Base-by-base conservation (phyloP, 2,329 filamentous ascomycete species). In the Talaromyces sp. region DNA sequence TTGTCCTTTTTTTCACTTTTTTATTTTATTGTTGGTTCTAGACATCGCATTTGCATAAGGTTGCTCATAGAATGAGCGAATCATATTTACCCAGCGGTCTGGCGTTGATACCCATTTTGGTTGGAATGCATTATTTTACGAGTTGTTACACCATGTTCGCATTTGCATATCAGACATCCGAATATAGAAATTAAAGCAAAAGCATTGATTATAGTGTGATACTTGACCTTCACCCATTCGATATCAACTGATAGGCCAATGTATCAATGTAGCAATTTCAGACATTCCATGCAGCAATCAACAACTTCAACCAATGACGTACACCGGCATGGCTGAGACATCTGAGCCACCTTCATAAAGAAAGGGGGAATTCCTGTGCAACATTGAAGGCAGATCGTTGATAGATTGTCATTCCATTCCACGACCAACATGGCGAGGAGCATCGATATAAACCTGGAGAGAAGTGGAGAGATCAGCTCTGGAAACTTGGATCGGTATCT, bases 31-130 rank as follows among this genome's bases (percentile, higher is more conserved):
- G 4, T 46, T 46, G 5, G 14, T 55, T 55, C 35, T 55, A 52
- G 49, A 52, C 49, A 52, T 52, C 21, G 27, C 49, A 52, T 52
- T 61, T 61, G 59, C 59, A 58, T 61, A 61, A 17, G 55, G 35
- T 43, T 61, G 38, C 55, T 61, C 59, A 57, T 58, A 52, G 59
- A 31, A 51, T 58, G 59, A 58, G 49, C 49, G 13, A 52, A 7
- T 52, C 49, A 52, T 52, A 46, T 29, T 38, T 35, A 55, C 59
- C 57, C 46, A 58, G 59, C 59, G 55, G 43, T 55, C 54, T 55
- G 59, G 59, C 55, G 59, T 61, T 61, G 51, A 61, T 61, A 61
- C 59, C 59, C 59, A 55, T 49, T 27, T 38, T 55, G n/a, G 21
- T 38, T 35, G 29, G 54, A 41, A n/a, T 56, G 21, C 54, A 56